Evolutionary conservation across 495 filamentous ascomycete genomes (phyloP).

Genomic region (Endocarpon pusillum): DNA sequence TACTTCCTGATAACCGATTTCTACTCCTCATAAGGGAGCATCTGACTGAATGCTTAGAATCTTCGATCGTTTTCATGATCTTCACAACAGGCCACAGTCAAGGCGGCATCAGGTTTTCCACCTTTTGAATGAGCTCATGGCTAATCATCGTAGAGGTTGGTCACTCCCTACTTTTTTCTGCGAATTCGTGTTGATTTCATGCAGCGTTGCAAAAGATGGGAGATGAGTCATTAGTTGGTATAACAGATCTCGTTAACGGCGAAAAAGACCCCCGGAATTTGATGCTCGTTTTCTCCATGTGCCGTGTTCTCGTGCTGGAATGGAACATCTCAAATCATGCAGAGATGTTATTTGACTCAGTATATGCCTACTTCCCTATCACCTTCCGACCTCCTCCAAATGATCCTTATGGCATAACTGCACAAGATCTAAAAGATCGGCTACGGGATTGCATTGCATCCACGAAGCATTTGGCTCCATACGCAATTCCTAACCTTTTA

Average conservation of each 20-base stretch:
- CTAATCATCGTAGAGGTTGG: constrained; percentile 41
- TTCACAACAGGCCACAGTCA: constrained; percentile 45
- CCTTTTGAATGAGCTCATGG: constrained; percentile 48
- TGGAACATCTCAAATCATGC: constrained; percentile 48
- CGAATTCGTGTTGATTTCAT: constrained; percentile 7
- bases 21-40: not conserved
- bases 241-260: constrained; percentile 52
- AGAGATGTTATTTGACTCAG: constrained; percentile 58
- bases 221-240: constrained; percentile 40
- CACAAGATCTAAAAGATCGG: constrained; percentile 53
- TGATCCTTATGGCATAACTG: constrained; percentile 58
- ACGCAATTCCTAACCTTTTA: constrained; percentile 49
- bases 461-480: constrained; percentile 47
- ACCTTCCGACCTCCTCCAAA: constrained; percentile 60
- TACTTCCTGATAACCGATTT: not conserved
- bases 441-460: constrained; percentile 58
- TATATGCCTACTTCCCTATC: constrained; percentile 68
- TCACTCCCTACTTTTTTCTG: constrained; percentile 2
- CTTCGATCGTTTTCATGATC: constrained; percentile 33
- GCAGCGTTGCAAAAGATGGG: constrained; percentile 36
- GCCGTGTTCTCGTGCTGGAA: constrained; percentile 55
- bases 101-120: constrained; percentile 46
- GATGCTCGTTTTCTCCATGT: constrained; percentile 60
- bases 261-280: constrained; percentile 66
- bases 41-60: constrained; percentile 15